Evolutionary conservation across 345 rosid species (phyloP), one percentile per base, ranked within the genome.

Genomic region (Populus euphratica): DNA sequence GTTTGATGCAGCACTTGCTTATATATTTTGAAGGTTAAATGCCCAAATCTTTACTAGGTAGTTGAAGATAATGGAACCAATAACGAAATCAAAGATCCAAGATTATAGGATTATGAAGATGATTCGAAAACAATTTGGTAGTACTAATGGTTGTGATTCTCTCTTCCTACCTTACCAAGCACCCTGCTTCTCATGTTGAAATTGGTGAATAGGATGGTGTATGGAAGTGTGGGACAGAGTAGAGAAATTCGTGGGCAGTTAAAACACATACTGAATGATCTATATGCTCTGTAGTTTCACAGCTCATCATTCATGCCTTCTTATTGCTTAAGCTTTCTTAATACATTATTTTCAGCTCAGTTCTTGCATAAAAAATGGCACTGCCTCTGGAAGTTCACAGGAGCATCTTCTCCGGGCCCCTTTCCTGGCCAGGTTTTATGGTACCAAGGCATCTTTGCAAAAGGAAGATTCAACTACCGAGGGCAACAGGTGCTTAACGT

Each of bases 401-500:
- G 87, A 81, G 64, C 79, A 69, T 72, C 69, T 81, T 29, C 62
- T 38, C 62, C 79, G n/a, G 73, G 72, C 67, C 44, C 73, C 80
- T 41, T 65, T 69, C 65, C 77, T 82, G 64, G 80, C 89, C 38
- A 86, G 97, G 83, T 85, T 87, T 38, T 93, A 85, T 47, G 54
- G 88, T 73, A 79, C 90, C 0, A 85, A 88, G 36, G 88, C 91
- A 82, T 87, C 91, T 71, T 79, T 83, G 43, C 89, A 82, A 73
- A 90, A 86, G 83, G 90, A 89, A 67, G 83, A 73, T 71, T 54
- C 82, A 35, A 38, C 59, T n/a, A 63, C 61, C 79, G 83, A 38
- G 63, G 82, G 39, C 54, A 81, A 76, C 20, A 80, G 89, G 98
- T 93, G 73, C 59, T 81, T 25, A 20, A 31, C n/a, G 5, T 2